phyloP scores from a whole-genome alignment of 208 protist genomes.

The Leishmania amazonensis region DNA sequence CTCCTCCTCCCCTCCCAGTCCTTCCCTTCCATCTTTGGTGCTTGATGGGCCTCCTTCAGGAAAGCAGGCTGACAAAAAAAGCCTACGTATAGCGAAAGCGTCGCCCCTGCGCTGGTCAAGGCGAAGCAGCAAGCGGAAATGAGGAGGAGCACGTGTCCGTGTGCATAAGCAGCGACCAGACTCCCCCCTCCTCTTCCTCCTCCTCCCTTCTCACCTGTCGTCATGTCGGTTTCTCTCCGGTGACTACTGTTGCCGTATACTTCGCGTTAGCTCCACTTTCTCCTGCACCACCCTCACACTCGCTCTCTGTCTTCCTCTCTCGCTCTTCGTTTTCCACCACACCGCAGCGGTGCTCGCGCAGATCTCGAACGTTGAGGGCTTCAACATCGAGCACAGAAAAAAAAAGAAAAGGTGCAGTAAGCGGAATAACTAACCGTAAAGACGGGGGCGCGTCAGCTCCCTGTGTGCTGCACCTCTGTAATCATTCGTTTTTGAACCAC shows the following conservation, averaged over 20 bases:
- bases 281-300: not conserved
- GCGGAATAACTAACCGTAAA: not conserved
- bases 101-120: not conserved
- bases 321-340: not conserved
- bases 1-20: not conserved
- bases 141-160: not conserved
- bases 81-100: not conserved
- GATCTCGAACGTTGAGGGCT: not conserved
- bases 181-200: not conserved
- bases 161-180: not conserved
- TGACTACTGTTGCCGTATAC: not conserved
- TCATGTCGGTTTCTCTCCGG: not conserved
- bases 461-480: not conserved
- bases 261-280: not conserved
- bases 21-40: not conserved
- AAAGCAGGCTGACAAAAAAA: not conserved
- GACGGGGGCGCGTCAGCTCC: not conserved
- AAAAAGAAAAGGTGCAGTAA: not conserved
- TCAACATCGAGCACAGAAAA: not conserved
- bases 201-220: too few relatives aligned
- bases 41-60: constrained; percentile 1
- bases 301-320: not conserved
- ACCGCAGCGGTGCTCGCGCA: not conserved
- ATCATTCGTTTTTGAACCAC: not conserved
- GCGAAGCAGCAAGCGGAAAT: not conserved